Evolutionary conservation across 2,329 filamentous ascomycete genomes (phyloP).

Genomic region (Penicillium sp.): DNA sequence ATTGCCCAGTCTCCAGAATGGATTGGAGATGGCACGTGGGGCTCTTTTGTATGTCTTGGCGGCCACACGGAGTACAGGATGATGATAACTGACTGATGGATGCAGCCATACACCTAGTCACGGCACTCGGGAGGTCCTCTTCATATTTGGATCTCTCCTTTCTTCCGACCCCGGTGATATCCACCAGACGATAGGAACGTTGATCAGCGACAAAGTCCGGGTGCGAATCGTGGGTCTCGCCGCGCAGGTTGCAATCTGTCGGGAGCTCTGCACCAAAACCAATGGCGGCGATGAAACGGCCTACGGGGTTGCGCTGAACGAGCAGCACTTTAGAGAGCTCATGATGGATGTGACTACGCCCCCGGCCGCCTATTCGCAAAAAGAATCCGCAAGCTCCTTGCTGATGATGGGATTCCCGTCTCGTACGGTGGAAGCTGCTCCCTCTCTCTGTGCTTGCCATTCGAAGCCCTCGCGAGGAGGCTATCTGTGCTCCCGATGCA

Average conservation of each 20-base stretch:
- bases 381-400: slow-evolving; percentile 56
- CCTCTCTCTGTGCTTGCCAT: slow-evolving; percentile 88
- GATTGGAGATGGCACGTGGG: slow-evolving; percentile 90
- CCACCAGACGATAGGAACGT: slow-evolving; percentile 78
- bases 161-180: slow-evolving; percentile 95
- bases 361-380: slow-evolving; percentile 71
- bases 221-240: slow-evolving; percentile 88
- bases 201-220: slow-evolving; percentile 80
- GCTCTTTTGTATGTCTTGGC: slow-evolving; percentile 69
- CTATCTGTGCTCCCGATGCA: slow-evolving; percentile 88
- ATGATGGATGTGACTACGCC: slow-evolving; percentile 87
- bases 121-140: slow-evolving; percentile 87
- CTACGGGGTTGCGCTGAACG: slow-evolving; percentile 85
- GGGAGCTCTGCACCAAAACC: slow-evolving; percentile 82
- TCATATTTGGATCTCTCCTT: slow-evolving; percentile 87
- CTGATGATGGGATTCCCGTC: slow-evolving; percentile 99
- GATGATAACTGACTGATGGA: slow-evolving; percentile 6
- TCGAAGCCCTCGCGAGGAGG: slow-evolving; percentile 79
- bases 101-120: slow-evolving; percentile 83
- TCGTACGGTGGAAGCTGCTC: slow-evolving; percentile 70
- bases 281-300: slow-evolving; percentile 72
- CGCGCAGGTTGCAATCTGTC: slow-evolving; percentile 89
- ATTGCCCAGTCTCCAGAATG: slow-evolving; percentile 85
- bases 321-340: slow-evolving; percentile 85
- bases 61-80: not conserved